Base-by-base conservation (phyloP, 345 rosid genomes). In the Mercurialis annua region DNA sequence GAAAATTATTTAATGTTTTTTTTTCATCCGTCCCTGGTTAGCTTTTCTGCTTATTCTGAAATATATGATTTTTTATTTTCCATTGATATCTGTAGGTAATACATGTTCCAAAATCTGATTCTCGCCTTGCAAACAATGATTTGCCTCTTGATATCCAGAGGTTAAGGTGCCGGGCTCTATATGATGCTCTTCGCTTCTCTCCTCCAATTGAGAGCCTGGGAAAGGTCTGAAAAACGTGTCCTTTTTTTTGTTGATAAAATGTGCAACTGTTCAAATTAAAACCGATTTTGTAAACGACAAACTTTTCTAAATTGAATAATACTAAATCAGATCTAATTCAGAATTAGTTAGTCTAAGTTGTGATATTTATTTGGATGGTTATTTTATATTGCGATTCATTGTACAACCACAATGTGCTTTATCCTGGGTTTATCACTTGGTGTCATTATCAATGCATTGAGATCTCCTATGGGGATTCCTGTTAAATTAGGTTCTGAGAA, bases 401-500 rank as follows among this genome's bases (percentile, higher is more conserved):
- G 36, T 71, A 62, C 51, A 62, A 59, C 68, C 68, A 47, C 40
- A 50, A 61, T 40, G 17, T 59, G 42, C 62, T 48, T 66, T 40
- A 65, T 68, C 67, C 54, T 6, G 38, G 44, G n/a, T 48, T 33
- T 66, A 56, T 40, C 80, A 52, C 53, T 71, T 71, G 49, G 27
- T 71, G 72, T 76, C 65, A 34, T 66, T 73, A 79, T 78, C 66
- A 57, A 82, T 85, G 82, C 92, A 84, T 88, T 88, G 90, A 85
- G 85, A 85, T 86, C 85, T 88, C 95, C 90, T 77, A 83, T 65
- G 90, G 96, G 96, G 87, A 86, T 86, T 89, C 86, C 79, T 87
- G 92, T 84, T 83, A 90, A 80, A 83, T 81, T 88, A 83, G 90
- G 93, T 84, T 84, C 89, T 90, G 92, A 88, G 89, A 76, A 83